These are phyloP conservation scores for Novymonas esmeraldas DNA, from an alignment of 208 protist genomes.

Conservation along the genomic window DNA sequence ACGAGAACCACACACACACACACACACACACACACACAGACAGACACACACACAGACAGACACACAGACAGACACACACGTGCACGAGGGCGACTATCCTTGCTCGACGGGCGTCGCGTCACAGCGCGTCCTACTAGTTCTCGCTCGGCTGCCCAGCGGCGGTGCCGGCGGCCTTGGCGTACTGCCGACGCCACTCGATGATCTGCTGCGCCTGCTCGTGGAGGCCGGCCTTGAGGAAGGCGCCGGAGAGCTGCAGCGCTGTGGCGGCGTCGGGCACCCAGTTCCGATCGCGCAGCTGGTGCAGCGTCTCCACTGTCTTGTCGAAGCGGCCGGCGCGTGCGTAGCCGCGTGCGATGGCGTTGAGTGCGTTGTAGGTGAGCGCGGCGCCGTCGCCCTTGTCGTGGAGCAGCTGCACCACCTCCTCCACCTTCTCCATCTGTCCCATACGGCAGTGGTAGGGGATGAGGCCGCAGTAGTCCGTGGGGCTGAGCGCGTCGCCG, in stretches of 20 bases:
- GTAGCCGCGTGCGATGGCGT: conserved; percentile 84
- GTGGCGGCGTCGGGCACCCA: conserved; percentile 86
- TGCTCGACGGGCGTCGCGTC: no score
- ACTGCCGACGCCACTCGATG: conserved; percentile 86
- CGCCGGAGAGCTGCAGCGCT: conserved; percentile 68
- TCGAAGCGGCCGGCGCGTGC: conserved; percentile 76
- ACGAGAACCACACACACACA: no score
- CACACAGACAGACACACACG: no score
- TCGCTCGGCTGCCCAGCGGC: no score
- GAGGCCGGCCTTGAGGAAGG: conserved; percentile 85
- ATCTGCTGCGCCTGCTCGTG: conserved; percentile 90
- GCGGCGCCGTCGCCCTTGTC: conserved; percentile 26
- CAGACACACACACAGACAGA: no score
- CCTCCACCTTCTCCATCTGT: conserved; percentile 76
- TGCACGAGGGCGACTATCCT: no score
- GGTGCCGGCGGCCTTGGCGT: conserved; percentile 52
- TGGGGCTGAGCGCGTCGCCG: conserved; percentile 17
- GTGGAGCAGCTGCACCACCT: conserved; percentile 40
- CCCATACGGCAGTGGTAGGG: conserved; percentile 85
- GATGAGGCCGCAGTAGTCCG: conserved; percentile 66
- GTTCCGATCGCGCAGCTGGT: conserved; percentile 76
- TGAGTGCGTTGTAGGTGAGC: conserved; percentile 71
- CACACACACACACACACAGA: no score
- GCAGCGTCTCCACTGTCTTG: conserved; percentile 83
- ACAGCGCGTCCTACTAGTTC: no score